phyloP scores from a whole-genome alignment of 2,329 filamentous ascomycete genomes.

The Phialocephala sp. region DNA sequence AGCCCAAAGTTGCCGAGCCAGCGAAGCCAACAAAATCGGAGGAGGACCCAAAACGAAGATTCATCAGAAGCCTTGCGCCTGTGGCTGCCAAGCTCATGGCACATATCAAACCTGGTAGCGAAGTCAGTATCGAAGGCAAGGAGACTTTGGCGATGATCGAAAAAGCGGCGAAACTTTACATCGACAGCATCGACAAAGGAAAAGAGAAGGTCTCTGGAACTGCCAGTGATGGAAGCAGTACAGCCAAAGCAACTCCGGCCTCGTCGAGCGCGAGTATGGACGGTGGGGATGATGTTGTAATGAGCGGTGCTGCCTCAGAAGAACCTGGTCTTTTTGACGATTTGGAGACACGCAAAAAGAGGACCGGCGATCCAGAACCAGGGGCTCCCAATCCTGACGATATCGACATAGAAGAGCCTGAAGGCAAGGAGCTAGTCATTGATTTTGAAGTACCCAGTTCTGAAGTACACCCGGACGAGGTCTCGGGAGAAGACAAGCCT shows the following conservation, averaged over 20 bases:
- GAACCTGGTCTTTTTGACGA: constrained; percentile 38
- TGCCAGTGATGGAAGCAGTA: constrained; percentile 28
- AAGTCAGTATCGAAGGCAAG: constrained; percentile 45
- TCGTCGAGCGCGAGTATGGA: constrained; percentile 27
- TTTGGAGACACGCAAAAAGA: constrained; percentile 25
- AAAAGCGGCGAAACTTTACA: constrained; percentile 56
- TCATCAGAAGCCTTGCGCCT: constrained; percentile 48
- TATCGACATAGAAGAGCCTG: constrained; percentile 41
- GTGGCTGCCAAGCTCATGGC: constrained; percentile 50
- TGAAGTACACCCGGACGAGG: constrained; percentile 9
- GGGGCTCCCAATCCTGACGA: constrained; percentile 43
- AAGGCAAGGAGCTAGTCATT: constrained; percentile 34
- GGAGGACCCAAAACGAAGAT: constrained; percentile 43
- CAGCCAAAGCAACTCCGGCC: constrained; percentile 31
- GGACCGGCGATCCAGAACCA: constrained; percentile 18
- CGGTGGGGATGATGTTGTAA: constrained; percentile 21
- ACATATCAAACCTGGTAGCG: constrained; percentile 46
- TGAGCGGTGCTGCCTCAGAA: constrained; percentile 23
- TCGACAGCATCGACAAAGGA: constrained; percentile 38
- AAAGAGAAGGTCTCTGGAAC: constrained; percentile 11
- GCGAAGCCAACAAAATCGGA: constrained; percentile 26
- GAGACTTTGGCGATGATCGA: constrained; percentile 57
- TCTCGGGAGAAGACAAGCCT: not conserved
- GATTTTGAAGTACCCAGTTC: constrained; percentile 34
- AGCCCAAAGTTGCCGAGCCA: constrained; percentile 1